phyloP scores from a whole-genome alignment of 305 asterid genomes.

The Solanum hybrid region DNA sequence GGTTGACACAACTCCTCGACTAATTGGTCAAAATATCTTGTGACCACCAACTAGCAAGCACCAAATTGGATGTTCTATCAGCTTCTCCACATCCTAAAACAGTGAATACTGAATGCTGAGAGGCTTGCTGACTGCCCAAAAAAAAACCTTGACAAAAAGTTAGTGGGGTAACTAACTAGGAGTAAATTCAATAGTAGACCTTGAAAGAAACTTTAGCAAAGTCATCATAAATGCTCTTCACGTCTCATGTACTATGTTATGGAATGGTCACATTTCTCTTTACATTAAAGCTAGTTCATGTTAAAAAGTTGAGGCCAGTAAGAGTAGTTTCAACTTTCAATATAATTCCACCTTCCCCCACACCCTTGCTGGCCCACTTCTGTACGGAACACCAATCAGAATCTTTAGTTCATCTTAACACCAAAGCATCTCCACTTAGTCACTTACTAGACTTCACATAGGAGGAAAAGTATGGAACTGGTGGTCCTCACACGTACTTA shows the following conservation, averaged over 20 bases:
- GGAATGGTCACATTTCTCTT: constrained; percentile 12
- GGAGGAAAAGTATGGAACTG: constrained; percentile 35
- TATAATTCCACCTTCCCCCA: neutral
- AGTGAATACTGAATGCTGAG: neutral
- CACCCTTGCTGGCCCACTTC: neutral
- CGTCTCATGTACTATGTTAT: constrained; percentile 12
- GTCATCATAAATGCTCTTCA: constrained; percentile 21
- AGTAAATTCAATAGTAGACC: neutral
- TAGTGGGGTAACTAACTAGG: neutral
- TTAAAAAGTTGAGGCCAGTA: constrained; percentile 13
- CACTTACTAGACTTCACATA: constrained; percentile 31
- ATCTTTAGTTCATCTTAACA: constrained; percentile 3
- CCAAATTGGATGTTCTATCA: neutral
- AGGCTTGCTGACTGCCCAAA: neutral
- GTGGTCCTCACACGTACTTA: constrained; percentile 60
- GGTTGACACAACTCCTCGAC: neutral
- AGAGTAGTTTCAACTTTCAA: constrained; percentile 7
- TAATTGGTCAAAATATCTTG: neutral
- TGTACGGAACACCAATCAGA: constrained; percentile 7
- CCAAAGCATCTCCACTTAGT: constrained; percentile 19
- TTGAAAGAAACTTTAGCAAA: neutral
- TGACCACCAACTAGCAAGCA: neutral
- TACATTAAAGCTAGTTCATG: constrained; percentile 23
- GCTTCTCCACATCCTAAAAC: neutral
- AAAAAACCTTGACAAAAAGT: neutral